Evolutionary conservation across 177 flowering plant genomes (phyloP), one percentile per base, ranked within the genome.

Genomic region (Vitis hybrid): DNA sequence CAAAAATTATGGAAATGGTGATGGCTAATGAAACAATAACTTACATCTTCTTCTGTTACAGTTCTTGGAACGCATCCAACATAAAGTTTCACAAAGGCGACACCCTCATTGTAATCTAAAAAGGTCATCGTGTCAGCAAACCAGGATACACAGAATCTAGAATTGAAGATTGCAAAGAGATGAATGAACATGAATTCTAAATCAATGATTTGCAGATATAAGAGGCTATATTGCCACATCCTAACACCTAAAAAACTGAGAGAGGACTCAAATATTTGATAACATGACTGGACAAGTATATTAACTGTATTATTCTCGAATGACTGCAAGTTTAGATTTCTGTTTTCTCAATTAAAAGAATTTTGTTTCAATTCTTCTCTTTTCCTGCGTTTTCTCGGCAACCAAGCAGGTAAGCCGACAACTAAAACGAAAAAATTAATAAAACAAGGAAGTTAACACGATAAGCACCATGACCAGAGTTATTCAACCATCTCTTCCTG

Each of bases 31-130:
- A 56, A 32, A 23, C 34, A 52, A 60, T 9, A 23, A 79, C 88
- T 81, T 73, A 89, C 93, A 54, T 82, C 85, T 40, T 77, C 81
- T 78, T 79, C 84, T 10, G 81, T 76, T 10, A 79, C 71, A 40
- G 82, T 82, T 73, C 83, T 84, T 10, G 93, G 78, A 73, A 85
- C 62, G 1, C 78, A 83, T 1, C 74, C 78, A 51, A 85, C 86
- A 68, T 83, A 89, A 10, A 89, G 80, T 66, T 87, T 89, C 45
- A 71, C 89, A 70, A 8, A 67, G 57, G 65, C 56, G 40, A 62
- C 74, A 60, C 67, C 71, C 18, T 77, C 85, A 61, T 8, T 23
- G n/a, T 64, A 65, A 65, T 73, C 85, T 77, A 32, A 56, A 14
- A 55, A 4, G 2, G 32, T 4, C 55, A 66, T 23, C 3, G 9